Evolutionary conservation across 2,329 filamentous ascomycete genomes (phyloP).

Genomic region (Aspergillus aculeatinus): DNA sequence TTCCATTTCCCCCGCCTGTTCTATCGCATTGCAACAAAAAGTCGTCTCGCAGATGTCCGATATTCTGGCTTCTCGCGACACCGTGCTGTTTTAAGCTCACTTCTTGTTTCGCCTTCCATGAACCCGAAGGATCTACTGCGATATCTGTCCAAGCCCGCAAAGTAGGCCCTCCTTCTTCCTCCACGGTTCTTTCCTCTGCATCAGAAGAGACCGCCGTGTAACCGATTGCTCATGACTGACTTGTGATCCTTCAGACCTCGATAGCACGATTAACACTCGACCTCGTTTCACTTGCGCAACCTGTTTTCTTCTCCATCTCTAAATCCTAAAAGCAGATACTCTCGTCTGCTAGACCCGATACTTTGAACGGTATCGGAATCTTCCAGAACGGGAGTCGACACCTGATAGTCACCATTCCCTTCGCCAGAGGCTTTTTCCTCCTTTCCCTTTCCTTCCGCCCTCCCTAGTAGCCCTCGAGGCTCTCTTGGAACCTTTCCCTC

Average conservation of each 20-base stretch:
- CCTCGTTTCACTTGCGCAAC: slow-evolving; percentile 14
- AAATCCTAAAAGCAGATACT: slow-evolving; percentile 54
- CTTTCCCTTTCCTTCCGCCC: slow-evolving; percentile 75
- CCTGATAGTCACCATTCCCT: slow-evolving; percentile 80
- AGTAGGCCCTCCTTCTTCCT: slow-evolving; percentile 57
- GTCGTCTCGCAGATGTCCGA: slow-evolving; percentile 33
- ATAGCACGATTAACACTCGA: slow-evolving; percentile 53
- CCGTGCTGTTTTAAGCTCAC: slow-evolving; percentile 35
- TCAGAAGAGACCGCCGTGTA: neutral
- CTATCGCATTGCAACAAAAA: slow-evolving; percentile 7
- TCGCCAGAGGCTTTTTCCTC: slow-evolving; percentile 76
- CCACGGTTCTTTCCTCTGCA: slow-evolving; percentile 1
- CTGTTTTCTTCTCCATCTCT: slow-evolving; percentile 19
- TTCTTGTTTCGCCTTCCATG: slow-evolving; percentile 65
- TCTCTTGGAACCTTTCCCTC: slow-evolving; percentile 59
- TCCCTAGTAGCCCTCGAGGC: slow-evolving; percentile 71
- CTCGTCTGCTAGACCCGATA: slow-evolving; percentile 84
- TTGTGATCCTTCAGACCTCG: slow-evolving; percentile 53
- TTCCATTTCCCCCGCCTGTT: neutral
- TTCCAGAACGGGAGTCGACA: slow-evolving; percentile 62
- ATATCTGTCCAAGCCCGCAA: slow-evolving; percentile 91
- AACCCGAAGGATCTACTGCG: slow-evolving; percentile 85
- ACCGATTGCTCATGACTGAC: slow-evolving; percentile 14
- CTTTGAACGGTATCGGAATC: slow-evolving; percentile 80
- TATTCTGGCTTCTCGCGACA: slow-evolving; percentile 34